Base-by-base conservation (phyloP, 768 basidiomycete genomes). In the Podaxis rugospora region DNA sequence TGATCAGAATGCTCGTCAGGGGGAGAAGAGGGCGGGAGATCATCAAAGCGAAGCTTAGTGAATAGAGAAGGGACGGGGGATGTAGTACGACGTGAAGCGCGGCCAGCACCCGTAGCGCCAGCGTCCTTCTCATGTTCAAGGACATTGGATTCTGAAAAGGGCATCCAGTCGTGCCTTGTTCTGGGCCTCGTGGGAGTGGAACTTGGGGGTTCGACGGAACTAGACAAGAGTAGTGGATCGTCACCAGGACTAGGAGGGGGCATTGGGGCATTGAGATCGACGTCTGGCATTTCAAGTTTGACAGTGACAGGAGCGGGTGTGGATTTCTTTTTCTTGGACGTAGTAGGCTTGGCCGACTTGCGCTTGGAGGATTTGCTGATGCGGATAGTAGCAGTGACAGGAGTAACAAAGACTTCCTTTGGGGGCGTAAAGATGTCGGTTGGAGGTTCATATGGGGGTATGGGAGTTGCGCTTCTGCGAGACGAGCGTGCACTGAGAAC, bases 191-290 rank as follows among this genome's bases (percentile, higher is more conserved):
- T 68, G 23, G 68, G 70, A 50, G 66, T 70, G 10, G 67, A 72
- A 42, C 68, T 66, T 35, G 69, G 27, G 5, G 54, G 51, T 54
- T 73, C 67, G n/a, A 75, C 66, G 10, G 76, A 75, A 2, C 79
- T 83, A 49, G 78, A 80, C 28, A 92, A 76, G 1, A 92, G 74
- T 0, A 92, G 70, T 0, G 90, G 90, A 66, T 92, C 90, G 39
- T 92, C 90, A 0, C 83, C 83, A 2, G 90, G 90, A 56, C 88
- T 89, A 0, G 88, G 77, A 0, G 90, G 91, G 6, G 87, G 84
- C 66, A 84, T 78, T 3, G 86, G 85, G 13, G 68, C 76, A 51
- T 69, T 78, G 28, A 88, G 71, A 66, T 89, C 83, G 63, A 90
- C 75, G 16, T 83, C 82, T 0, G 89, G 89, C 3, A 82, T 79